Conservation (phyloP, 139 green algal species). For the Chlorella sp. region DNA sequence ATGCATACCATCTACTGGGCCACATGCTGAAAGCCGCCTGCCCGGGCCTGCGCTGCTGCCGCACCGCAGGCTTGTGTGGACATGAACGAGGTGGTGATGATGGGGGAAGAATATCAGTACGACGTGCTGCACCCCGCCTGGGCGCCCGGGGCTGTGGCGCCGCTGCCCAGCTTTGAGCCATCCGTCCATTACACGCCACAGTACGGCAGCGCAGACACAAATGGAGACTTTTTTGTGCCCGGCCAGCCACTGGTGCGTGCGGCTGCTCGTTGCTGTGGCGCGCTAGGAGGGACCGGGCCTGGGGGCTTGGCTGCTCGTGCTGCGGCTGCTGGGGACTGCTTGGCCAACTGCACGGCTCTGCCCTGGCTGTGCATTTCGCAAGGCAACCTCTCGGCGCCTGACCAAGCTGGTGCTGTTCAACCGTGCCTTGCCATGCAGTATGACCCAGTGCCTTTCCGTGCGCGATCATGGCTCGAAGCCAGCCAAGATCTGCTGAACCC, state of each 20-base stretch:
- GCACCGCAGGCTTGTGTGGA: neutral
- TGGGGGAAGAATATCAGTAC: neutral
- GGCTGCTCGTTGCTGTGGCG: neutral
- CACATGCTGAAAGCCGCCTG: no score
- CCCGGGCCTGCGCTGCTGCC: no score
- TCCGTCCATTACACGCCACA: neutral
- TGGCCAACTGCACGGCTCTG: no score
- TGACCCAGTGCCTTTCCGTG: neutral
- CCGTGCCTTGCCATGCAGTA: no score
- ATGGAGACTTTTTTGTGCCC: neutral
- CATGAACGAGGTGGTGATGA: neutral
- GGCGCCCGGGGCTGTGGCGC: neutral
- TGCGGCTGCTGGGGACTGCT: no score
- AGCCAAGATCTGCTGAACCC: neutral
- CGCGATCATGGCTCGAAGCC: neutral
- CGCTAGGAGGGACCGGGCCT: no score
- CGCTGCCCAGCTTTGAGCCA: neutral
- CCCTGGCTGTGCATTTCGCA: no score
- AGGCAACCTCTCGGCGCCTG: no score
- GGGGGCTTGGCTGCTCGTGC: no score
- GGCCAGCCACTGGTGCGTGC: neutral
- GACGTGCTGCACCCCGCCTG: neutral
- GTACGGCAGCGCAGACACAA: neutral
- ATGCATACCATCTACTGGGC: no score
- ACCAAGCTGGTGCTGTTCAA: no score